Evolutionary conservation across 148 eudicot genomes (phyloP).

Genomic region (Rhododendron molle): DNA sequence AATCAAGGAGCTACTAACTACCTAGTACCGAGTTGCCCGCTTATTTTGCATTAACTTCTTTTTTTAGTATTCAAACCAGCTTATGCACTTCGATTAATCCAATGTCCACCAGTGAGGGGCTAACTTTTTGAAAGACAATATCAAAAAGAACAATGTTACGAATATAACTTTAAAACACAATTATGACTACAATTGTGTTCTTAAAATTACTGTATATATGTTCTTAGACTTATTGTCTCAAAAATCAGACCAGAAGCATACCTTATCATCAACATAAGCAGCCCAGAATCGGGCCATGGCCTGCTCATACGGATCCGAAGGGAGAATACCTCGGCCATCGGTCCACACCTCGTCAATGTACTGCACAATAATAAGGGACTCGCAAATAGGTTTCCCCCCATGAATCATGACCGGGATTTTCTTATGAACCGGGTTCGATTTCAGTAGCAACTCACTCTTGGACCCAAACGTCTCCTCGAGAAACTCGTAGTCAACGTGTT

Average conservation of each 20-base stretch:
- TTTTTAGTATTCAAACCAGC: too few relatives aligned
- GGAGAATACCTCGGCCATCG: constrained; percentile 42
- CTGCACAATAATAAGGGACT: constrained; percentile 43
- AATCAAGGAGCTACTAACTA: too few relatives aligned
- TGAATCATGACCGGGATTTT: constrained; percentile 66
- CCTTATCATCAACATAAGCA: constrained; percentile 55
- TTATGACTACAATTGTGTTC: too few relatives aligned
- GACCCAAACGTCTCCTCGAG: constrained; percentile 20
- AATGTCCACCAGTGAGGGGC: too few relatives aligned
- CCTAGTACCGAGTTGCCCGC: too few relatives aligned
- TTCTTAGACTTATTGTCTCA: too few relatives aligned
- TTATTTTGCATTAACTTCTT: too few relatives aligned
- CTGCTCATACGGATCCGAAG: constrained; percentile 57
- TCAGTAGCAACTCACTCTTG: constrained; percentile 54
- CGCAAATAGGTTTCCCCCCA: constrained; percentile 40
- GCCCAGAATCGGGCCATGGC: constrained; percentile 68
- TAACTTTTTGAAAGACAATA: too few relatives aligned
- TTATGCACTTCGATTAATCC: too few relatives aligned
- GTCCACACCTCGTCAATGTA: constrained; percentile 25
- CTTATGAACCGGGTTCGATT: constrained; percentile 63
- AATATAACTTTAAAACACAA: too few relatives aligned
- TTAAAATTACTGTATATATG: too few relatives aligned
- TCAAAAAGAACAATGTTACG: too few relatives aligned
- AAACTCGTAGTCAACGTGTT: constrained; percentile 38
- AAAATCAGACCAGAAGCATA: neutral